These are phyloP conservation scores for Kernera saxatilis DNA, from an alignment of 345 rosid species.

Conservation along the genomic window DNA sequence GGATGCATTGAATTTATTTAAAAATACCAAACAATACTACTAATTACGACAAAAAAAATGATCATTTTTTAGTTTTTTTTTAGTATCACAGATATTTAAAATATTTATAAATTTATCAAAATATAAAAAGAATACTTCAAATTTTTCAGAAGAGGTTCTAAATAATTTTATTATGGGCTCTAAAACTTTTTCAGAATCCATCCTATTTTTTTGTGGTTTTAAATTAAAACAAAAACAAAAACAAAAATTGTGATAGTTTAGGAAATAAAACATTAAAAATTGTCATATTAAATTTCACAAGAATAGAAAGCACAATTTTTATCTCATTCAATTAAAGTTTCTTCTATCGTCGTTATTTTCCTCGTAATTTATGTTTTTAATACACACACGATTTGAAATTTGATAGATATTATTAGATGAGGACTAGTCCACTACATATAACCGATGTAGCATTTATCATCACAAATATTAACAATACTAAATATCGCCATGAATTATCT, in stretches of 20 bases:
- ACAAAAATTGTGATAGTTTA: not conserved
- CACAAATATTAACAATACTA: slow-evolving; percentile 15
- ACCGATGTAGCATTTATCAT: slow-evolving; percentile 6
- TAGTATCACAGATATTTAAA: no score
- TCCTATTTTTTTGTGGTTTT: not conserved
- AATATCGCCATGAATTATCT: slow-evolving; percentile 25
- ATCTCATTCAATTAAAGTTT: not conserved
- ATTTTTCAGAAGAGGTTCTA: not conserved
- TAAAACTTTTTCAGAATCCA: not conserved
- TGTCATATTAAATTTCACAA: not conserved
- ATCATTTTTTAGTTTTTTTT: no score
- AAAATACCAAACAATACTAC: not conserved
- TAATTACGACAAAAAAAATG: no score
- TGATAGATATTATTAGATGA: slow-evolving; percentile 12
- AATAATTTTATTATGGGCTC: not conserved
- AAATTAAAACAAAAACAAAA: no score
- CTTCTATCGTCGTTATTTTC: not conserved
- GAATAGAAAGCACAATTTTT: not conserved
- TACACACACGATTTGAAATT: not conserved
- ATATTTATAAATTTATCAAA: no score
- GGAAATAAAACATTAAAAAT: not conserved
- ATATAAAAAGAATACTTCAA: not conserved
- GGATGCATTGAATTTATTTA: not conserved
- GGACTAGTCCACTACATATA: slow-evolving; percentile 17
- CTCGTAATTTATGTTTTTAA: not conserved